Percentiles rank a stretch among this genome's conserved stretches.
These are phyloP conservation scores for Ganoderma lucidum DNA, from an alignment of 1,284 basidiomycete species.

Conservation along the genomic window DNA sequence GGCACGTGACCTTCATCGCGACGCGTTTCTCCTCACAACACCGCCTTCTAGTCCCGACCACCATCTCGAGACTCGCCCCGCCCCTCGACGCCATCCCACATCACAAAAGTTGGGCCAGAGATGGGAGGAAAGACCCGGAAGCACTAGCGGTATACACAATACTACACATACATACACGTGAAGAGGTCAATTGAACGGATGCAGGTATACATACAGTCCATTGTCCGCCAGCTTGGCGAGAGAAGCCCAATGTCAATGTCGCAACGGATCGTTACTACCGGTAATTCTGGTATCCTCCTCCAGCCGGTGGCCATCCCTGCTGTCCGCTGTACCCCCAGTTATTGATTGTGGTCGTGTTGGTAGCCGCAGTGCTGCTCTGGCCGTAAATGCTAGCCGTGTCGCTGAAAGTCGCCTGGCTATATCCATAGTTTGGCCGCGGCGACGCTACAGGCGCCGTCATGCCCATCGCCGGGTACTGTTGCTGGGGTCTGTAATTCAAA, in stretches of 20 bases:
- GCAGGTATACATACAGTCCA: neutral
- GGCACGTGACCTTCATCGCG: slow-evolving; percentile 33
- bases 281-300: slow-evolving; percentile 11
- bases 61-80: neutral
- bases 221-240: neutral
- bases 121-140: neutral
- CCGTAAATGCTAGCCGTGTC: slow-evolving; percentile 13
- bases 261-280: neutral
- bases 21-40: slow-evolving; percentile 15
- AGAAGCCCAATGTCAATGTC: slow-evolving; percentile 1
- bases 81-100: neutral
- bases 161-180: neutral
- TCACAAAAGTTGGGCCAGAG: neutral
- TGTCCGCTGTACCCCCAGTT: slow-evolving; percentile 11
- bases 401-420: slow-evolving; percentile 23
- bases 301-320: slow-evolving; percentile 15
- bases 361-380: neutral
- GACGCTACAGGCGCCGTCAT: slow-evolving; percentile 17
- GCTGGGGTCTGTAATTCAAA: slow-evolving; percentile 5
- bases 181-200: neutral
- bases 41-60: neutral
- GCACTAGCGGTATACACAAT: neutral
- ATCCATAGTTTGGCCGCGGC: slow-evolving; percentile 28
- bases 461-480: slow-evolving; percentile 6
- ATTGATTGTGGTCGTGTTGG: neutral